Evolutionary conservation across 768 basidiomycete genomes (phyloP).

Genomic region (Suillus plorans): DNA sequence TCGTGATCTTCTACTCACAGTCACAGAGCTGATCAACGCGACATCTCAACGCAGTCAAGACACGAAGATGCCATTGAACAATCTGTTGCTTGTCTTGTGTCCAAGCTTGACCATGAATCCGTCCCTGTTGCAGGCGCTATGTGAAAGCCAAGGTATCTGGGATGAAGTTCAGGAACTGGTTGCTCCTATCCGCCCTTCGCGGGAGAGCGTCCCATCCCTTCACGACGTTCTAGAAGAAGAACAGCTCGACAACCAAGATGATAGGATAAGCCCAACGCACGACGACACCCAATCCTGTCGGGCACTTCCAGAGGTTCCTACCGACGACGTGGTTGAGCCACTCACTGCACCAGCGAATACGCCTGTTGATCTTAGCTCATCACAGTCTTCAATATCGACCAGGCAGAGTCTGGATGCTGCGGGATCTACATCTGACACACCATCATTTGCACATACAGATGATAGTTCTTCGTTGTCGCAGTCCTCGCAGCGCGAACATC

Average conservation of each 20-base stretch:
- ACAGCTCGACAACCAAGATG: conserved; percentile 5
- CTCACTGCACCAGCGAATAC: conserved; percentile 2
- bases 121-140: conserved; percentile 65
- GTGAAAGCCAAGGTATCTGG: conserved; percentile 74
- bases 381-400: conserved; percentile 6
- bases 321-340: conserved; percentile 3
- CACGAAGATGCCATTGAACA: conserved; percentile 93
- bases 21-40: conserved; percentile 75
- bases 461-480: conserved; percentile 35
- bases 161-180: conserved; percentile 22
- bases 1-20: conserved; percentile 79
- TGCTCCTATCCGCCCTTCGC: conserved; percentile 3
- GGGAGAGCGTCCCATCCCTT: conserved; percentile 3
- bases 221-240: conserved; percentile 3
- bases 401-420: conserved; percentile 4
- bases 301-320: conserved; percentile 28
- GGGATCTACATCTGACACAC: conserved; percentile 19
- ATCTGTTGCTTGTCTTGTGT: conserved; percentile 84
- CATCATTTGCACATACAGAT: conserved; percentile 27
- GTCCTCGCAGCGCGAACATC: conserved; percentile 28
- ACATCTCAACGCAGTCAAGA: conserved; percentile 66
- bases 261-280: conserved; percentile 13
- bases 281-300: conserved; percentile 14
- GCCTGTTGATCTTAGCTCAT: conserved; percentile 1
- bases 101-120: conserved; percentile 84